Evolutionary conservation across 257 asterid genomes (phyloP).

Genomic region (Gentiana straminea): DNA sequence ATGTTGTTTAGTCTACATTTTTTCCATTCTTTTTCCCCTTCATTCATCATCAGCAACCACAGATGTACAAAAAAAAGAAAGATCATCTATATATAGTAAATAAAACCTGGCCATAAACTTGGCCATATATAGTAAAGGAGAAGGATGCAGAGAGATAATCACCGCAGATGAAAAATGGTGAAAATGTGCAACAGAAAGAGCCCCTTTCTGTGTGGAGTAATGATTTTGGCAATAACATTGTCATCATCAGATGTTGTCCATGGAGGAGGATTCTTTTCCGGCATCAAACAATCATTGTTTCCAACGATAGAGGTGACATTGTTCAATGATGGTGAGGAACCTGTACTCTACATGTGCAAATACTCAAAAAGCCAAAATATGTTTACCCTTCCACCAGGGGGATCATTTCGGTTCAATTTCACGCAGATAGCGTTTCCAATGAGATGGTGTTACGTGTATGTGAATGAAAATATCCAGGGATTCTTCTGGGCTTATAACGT

Average conservation of each 20-base stretch:
- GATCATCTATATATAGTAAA: background rate
- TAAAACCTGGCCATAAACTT: no score
- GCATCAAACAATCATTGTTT: background rate
- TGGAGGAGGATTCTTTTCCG: no score
- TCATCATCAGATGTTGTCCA: background rate
- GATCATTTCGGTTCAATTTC: slow-evolving; percentile 10
- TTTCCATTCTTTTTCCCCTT: no score
- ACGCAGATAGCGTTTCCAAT: slow-evolving; percentile 18
- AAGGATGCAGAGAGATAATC: background rate
- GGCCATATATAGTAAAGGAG: no score
- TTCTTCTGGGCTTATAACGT: slow-evolving; percentile 21
- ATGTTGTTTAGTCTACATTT: no score
- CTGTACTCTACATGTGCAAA: slow-evolving; percentile 16
- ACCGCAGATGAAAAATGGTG: background rate
- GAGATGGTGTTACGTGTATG: slow-evolving; percentile 21
- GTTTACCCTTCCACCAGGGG: slow-evolving; percentile 2
- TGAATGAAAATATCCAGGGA: slow-evolving; percentile 5
- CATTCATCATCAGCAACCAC: background rate
- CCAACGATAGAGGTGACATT: slow-evolving; percentile 12
- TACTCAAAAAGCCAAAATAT: slow-evolving; percentile 1
- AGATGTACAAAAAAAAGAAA: background rate
- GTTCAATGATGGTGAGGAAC: slow-evolving; percentile 11
- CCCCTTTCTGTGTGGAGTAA: background rate
- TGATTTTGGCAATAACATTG: background rate
- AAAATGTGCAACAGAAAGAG: background rate